Conservation (phyloP, 768 basidiomycete species). For the Hericium coralloides region DNA sequence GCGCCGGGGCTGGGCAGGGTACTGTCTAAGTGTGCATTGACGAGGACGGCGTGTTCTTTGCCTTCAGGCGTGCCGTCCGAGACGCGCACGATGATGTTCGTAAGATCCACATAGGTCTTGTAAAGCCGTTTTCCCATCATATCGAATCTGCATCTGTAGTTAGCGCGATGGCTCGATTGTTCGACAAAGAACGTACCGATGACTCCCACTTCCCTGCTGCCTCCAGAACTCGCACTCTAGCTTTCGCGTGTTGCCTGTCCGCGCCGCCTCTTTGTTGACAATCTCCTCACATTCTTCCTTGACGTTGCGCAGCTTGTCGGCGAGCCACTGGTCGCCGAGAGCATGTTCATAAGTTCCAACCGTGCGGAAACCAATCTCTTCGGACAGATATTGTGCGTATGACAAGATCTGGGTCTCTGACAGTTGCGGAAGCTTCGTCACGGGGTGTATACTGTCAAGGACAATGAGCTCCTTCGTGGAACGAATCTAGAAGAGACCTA, state of each 20-base stretch:
- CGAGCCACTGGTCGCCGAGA: slow-evolving; percentile 75
- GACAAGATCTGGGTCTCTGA: slow-evolving; percentile 63
- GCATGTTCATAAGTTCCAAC: slow-evolving; percentile 89
- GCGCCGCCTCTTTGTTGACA: slow-evolving; percentile 27
- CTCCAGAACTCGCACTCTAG: slow-evolving; percentile 90
- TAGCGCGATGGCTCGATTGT: neutral
- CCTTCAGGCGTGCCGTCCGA: slow-evolving; percentile 64
- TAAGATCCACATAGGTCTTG: slow-evolving; percentile 81
- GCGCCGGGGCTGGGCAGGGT: slow-evolving; percentile 86
- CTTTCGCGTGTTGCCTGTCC: slow-evolving; percentile 31
- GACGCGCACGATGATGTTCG: slow-evolving; percentile 82
- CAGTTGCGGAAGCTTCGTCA: slow-evolving; percentile 55
- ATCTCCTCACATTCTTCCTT: slow-evolving; percentile 53
- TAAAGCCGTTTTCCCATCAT: slow-evolving; percentile 82
- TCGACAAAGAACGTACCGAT: slow-evolving; percentile 47
- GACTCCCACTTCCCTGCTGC: slow-evolving; percentile 81
- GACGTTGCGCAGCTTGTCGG: slow-evolving; percentile 53
- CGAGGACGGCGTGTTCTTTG: slow-evolving; percentile 75
- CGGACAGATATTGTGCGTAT: slow-evolving; percentile 61
- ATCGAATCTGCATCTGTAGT: slow-evolving; percentile 55
- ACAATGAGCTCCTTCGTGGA: neutral
- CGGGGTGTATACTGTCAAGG: slow-evolving; percentile 30
- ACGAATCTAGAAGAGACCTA: neutral
- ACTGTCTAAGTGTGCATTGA: slow-evolving; percentile 87
- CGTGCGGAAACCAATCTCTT: slow-evolving; percentile 84